Evolutionary conservation across 768 basidiomycete species (phyloP), one percentile per base, ranked within the genome.

Genomic region (Auriscalpium vulgare): DNA sequence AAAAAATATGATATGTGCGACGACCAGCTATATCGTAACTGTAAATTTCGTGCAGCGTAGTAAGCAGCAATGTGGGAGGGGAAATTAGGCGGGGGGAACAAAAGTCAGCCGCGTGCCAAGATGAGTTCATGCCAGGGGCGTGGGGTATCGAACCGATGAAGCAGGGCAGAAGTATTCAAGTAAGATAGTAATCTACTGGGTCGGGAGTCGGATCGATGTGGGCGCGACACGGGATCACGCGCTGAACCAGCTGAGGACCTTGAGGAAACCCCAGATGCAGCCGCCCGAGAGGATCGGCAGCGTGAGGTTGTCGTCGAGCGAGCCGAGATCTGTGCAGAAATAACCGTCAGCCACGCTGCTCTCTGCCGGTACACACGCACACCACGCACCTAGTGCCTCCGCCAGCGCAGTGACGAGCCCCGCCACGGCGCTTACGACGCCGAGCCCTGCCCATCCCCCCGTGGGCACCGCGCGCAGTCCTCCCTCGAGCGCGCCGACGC

Each of bases 221-320:
- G 29, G 29, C 29, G 29, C 5, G 29, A 29, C 29, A 29, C 29
- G 29, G 5, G 29, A 29, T 53, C 49, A 65, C 3, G 58, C 59
- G 17, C 59, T 56, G 47, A 78, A 58, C 64, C 66, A 74, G 40
- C 70, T 72, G 3, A 76, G 63, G 16, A 71, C 57, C 60, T 73
- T 76, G 71, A 77, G 76, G 21, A 81, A 74, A 3, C 74, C 75
- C 81, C 81, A 85, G 35, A 85, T 67, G 61, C 81, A 77, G 2
- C 82, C 88, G 3, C 93, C 93, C 7, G 91, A 85, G 54, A 95
- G 81, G 65, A 95, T 84, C 4, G 94, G 94, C 23, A 97, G 71
- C 8, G 91, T 95, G 23, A 97, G 69, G 67, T 97, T 95, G 66
- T 97, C 94, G 64, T 97, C 94, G 40, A 92, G 67, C 0, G 78